Base-by-base conservation (phyloP, 2,329 filamentous ascomycete species). In the Macrophomina phaseolina region DNA sequence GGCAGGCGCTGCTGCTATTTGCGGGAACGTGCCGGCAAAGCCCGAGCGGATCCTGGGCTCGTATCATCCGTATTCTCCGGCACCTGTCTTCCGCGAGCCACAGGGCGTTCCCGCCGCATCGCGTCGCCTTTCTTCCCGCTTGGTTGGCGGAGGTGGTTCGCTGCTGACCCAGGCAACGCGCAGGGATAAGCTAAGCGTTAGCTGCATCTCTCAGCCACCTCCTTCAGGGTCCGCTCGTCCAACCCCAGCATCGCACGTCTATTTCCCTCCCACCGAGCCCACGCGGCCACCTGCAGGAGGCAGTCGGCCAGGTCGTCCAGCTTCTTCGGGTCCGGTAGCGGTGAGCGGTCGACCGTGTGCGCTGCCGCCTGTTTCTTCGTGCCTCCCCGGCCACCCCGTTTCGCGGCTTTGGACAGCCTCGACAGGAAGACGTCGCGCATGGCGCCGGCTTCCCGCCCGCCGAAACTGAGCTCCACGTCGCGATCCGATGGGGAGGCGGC, bases 281-380 rank as follows among this genome's bases (percentile, higher is more conserved):
- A 94, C 2, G 91, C 89, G 67, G 92, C 83, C 2, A 89, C 92
- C 76, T 96, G 92, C 64, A 95, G 76, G 32, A 95, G 79, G 74
- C 89, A 91, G 80, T 96, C 92, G 0, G 92, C 90, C 60, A 96
- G 79, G 80, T 96, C 92, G 77, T 96, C 92, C 64, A 94, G 77
- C 77, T 95, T 95, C 32, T 62, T 62, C 32, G 58, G 58, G 32
- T 49, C 58, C n/a, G 32, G 30, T 49, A 52, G 38, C 42, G 42
- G 45, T 32, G 40, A 30, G 38, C 16, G 36, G 56, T 23, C 42
- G 45, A 4, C 49, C 3, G 23, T 12, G 28, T 23, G 34, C 16
- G 55, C 55, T 32, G 14, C 34, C 48, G 23, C 46, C 42, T 65
- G 62, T 60, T 58, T 58, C 52, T 40, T 65, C n/a, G n/a, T 36